These are phyloP conservation scores for Auricularia cornea DNA, from an alignment of 768 basidiomycete genomes.

Conservation along the genomic window DNA sequence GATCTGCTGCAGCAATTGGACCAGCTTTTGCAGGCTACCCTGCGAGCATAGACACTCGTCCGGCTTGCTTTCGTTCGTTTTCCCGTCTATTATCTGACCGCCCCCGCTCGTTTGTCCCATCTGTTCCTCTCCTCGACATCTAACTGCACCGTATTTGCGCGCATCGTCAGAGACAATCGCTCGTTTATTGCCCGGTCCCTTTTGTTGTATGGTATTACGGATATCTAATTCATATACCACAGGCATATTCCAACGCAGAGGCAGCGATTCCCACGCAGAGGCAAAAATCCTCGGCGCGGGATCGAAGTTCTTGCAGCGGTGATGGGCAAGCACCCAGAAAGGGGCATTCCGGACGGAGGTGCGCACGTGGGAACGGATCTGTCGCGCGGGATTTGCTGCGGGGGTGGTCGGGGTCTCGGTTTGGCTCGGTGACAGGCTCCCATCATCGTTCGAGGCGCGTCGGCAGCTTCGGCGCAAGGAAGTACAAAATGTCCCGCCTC, in stretches of 20 bases:
- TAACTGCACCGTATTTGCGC: not conserved
- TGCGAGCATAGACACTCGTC: not conserved
- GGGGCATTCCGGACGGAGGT: no score
- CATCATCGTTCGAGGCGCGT: no score
- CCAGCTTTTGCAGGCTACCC: not conserved
- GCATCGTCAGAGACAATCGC: not conserved
- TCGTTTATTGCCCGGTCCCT: not conserved
- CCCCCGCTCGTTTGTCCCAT: not conserved
- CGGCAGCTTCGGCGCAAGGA: no score
- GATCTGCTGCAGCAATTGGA: not conserved
- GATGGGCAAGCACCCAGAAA: no score
- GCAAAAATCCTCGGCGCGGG: no score
- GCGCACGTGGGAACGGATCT: no score
- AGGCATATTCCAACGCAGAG: not conserved
- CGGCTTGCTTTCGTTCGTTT: not conserved
- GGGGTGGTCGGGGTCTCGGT: no score
- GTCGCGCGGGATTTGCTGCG: no score
- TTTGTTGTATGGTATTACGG: not conserved
- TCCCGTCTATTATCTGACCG: not conserved
- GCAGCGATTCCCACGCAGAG: no score
- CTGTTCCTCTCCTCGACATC: not conserved
- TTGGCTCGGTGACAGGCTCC: no score
- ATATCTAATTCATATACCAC: not conserved
- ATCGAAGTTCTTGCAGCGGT: no score
- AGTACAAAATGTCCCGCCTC: not conserved